Conservation (phyloP, 2,329 filamentous ascomycete species). For the Beauveria rudraprayagi region DNA sequence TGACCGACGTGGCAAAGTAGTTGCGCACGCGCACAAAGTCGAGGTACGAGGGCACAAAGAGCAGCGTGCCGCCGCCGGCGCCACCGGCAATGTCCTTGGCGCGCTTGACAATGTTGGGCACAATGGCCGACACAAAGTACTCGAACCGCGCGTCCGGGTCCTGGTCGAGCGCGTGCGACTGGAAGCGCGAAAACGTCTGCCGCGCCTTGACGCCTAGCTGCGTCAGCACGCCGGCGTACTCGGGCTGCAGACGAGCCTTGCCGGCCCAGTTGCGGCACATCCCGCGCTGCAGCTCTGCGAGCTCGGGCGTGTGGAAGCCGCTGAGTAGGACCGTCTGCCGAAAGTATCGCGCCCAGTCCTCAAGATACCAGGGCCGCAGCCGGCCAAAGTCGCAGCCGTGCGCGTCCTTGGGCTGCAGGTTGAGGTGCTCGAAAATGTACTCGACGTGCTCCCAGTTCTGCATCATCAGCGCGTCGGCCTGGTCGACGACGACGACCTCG, state of each 20-base stretch:
- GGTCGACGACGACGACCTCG: constrained; percentile 82
- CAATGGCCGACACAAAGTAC: constrained; percentile 76
- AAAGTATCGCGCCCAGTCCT: constrained; percentile 69
- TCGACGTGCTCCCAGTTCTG: constrained; percentile 98
- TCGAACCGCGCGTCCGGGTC: constrained; percentile 88
- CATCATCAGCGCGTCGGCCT: constrained; percentile 89
- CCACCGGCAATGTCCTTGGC: constrained; percentile 42
- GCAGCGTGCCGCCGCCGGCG: constrained; percentile 53
- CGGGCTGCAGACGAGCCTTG: constrained; percentile 63
- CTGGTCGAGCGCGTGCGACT: constrained; percentile 56
- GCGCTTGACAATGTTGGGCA: constrained; percentile 64
- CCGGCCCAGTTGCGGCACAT: constrained; percentile 76
- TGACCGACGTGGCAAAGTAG: constrained; percentile 67
- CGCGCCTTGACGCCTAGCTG: constrained; percentile 63
- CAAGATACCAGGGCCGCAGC: constrained; percentile 87
- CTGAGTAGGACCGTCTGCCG: constrained; percentile 80
- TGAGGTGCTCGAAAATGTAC: constrained; percentile 84
- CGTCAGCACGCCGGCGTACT: constrained; percentile 65
- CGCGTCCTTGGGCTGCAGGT: constrained; percentile 78
- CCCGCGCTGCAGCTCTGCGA: constrained; percentile 68
- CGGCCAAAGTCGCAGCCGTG: constrained; percentile 92
- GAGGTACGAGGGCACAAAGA: constrained; percentile 89
- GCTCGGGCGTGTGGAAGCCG: constrained; percentile 79
- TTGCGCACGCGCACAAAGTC: constrained; percentile 93
- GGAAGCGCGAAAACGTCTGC: constrained; percentile 87